Conservation (phyloP, 75 land plant species). For the Chamaecyparis obtusa region DNA sequence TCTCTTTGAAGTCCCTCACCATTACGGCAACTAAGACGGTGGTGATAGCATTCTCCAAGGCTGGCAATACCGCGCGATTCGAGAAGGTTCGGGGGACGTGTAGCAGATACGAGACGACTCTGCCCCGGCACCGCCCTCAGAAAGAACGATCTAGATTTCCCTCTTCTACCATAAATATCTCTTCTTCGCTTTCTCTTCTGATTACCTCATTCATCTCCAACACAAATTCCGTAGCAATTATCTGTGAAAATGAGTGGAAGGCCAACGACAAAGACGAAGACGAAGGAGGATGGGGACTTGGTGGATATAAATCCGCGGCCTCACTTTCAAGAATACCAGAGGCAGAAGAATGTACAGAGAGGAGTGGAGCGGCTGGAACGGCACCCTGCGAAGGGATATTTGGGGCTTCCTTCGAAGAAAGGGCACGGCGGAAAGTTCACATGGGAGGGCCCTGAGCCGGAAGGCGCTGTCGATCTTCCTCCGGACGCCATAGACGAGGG, state of each 20-base stretch:
- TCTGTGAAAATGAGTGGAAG: not conserved
- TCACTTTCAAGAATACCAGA: conserved; percentile 20
- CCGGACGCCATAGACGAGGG: conserved; percentile 54
- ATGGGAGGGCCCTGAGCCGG: conserved; percentile 65
- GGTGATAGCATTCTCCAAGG: no score
- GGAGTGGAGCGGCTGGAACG: conserved; percentile 64
- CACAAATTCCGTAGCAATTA: no score
- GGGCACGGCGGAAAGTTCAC: conserved; percentile 89
- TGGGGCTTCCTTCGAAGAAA: conserved; percentile 39
- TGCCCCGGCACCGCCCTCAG: no score
- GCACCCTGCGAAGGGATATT: conserved; percentile 44
- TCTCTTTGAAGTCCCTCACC: no score
- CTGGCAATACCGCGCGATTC: no score
- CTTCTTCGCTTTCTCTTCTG: no score
- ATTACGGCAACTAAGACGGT: no score
- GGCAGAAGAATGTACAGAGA: conserved; percentile 51
- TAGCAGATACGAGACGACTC: no score
- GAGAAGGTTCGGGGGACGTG: no score
- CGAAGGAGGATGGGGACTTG: conserved; percentile 29
- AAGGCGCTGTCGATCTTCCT: conserved; percentile 16
- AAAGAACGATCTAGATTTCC: no score
- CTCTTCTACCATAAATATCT: no score
- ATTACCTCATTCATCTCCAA: no score
- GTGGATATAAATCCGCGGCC: conserved; percentile 25
- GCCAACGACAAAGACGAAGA: conserved; percentile 9